Base-by-base conservation (phyloP, 345 rosid genomes). In the Boechera divaricarpa region DNA sequence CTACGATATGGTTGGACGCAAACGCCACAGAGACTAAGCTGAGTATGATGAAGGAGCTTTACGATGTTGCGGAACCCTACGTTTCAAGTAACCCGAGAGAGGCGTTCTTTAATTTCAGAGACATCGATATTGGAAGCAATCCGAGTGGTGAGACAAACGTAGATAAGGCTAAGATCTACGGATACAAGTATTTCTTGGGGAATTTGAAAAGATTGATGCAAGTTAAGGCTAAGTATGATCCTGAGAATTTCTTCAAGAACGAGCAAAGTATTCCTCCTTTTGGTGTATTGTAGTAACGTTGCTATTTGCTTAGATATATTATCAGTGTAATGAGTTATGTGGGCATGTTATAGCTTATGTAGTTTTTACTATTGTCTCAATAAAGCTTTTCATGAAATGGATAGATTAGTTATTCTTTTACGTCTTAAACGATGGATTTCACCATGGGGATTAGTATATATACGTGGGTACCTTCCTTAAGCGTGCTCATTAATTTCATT, bases 71-170 rank as follows among this genome's bases (percentile, higher is more conserved):
- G 79, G 75, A 83, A 12, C 80, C 76, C 12, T 86, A 55, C 38
- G 87, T 83, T 26, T 82, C 87, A 6, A 79, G 76, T 66, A 77
- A 79, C 26, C 88, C 85, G 0, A 78, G 86, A 56, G 48, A 74
- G 32, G 61, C 88, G 2, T 81, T 61, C 31, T 63, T 81, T 3
- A 81, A 77, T 39, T 76, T 67, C 32, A 64, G 81, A 32, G 81
- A 76, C 67, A 10, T 81, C 24, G 83, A 76, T 36, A 55, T 61
- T 31, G 83, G 83, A 12, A 26, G 41, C 31, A 73, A 54, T 32
- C 31, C 18, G 0, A 63, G 77, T 28, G 29, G 48, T 7, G 75
- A 65, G 38, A 72, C 66, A 10, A 38, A 55, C 63, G 63, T 54
- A 2, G 75, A 72, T 47, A 69, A 76, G 10, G 83, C 76, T 2